Conservation (phyloP, 2,329 filamentous ascomycete species). For the Aquanectria penicillioides region DNA sequence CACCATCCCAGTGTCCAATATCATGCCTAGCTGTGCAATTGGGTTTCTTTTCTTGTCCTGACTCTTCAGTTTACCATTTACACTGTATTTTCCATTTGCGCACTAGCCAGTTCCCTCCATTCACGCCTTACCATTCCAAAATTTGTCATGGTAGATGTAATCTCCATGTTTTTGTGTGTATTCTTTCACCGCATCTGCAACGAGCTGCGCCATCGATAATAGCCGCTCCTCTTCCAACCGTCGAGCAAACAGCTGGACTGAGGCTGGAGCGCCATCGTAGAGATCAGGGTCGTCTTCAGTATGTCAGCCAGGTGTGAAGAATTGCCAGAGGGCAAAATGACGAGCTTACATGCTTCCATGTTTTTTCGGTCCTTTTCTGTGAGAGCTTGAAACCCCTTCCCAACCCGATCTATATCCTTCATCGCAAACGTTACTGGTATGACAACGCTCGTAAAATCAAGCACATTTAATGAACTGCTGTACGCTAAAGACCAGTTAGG, state of each 20-base stretch:
- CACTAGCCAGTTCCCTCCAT: too few species aligned
- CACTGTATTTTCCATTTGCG: too few species aligned
- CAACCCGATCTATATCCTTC: slow-evolving; percentile 57
- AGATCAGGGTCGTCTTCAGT: slow-evolving; percentile 5
- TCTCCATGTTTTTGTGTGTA: too few species aligned
- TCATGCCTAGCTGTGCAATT: too few species aligned
- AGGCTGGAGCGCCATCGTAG: slow-evolving; percentile 27
- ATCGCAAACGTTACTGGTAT: slow-evolving; percentile 66
- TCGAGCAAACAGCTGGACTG: slow-evolving; percentile 25
- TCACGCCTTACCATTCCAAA: too few species aligned
- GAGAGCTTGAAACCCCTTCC: slow-evolving; percentile 42
- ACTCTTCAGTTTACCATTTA: too few species aligned
- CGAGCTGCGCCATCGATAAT: neutral
- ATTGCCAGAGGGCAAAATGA: neutral
- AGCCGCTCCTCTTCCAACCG: slow-evolving; percentile 25
- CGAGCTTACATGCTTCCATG: slow-evolving; percentile 15
- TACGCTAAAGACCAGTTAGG: slow-evolving; percentile 36
- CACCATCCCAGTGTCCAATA: too few species aligned
- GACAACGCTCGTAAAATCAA: slow-evolving; percentile 65
- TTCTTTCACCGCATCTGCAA: too few species aligned
- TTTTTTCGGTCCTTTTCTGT: slow-evolving; percentile 9
- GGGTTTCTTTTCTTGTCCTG: too few species aligned
- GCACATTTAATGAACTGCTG: slow-evolving; percentile 57
- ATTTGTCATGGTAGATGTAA: too few species aligned
- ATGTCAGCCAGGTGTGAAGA: too few species aligned